Conservation (phyloP, 2,329 filamentous ascomycete genomes). For the Aureobasidium namibiae region DNA sequence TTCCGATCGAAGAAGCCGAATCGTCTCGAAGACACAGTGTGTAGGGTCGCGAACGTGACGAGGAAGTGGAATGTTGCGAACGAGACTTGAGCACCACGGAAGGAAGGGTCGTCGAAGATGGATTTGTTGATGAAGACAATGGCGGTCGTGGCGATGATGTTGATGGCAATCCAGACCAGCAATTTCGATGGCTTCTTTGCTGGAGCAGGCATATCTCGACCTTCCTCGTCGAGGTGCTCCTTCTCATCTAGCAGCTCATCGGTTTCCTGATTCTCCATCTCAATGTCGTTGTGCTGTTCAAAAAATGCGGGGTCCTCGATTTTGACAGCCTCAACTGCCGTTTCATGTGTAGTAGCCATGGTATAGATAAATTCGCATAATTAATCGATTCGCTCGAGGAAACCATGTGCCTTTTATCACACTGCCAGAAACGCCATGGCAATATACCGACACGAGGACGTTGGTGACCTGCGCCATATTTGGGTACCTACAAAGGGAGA, state of each 20-base stretch:
- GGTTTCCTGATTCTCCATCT: background rate
- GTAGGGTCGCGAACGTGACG: conserved; percentile 57
- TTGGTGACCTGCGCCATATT: background rate
- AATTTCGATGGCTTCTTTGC: background rate
- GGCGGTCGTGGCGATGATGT: conserved; percentile 14
- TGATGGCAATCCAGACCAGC: conserved; percentile 13
- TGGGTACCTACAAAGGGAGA: background rate
- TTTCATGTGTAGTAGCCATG: background rate
- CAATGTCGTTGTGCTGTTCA: background rate
- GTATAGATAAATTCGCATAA: background rate
- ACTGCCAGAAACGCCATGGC: background rate
- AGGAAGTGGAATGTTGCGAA: conserved; percentile 64
- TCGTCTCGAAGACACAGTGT: conserved; percentile 48
- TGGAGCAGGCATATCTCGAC: background rate
- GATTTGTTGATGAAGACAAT: conserved; percentile 17
- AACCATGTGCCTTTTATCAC: background rate
- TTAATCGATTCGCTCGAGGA: background rate
- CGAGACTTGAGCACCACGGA: conserved; percentile 28
- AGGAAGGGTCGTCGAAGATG: conserved; percentile 14
- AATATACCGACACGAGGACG: background rate
- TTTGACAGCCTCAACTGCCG: background rate
- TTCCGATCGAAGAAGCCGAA: conserved; percentile 53
- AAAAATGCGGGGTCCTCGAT: background rate
- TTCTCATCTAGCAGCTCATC: background rate
- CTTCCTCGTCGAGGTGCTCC: background rate